Evolutionary conservation across 2,329 filamentous ascomycete species (phyloP).

Genomic region (Clarireedia homoeocarpa): DNA sequence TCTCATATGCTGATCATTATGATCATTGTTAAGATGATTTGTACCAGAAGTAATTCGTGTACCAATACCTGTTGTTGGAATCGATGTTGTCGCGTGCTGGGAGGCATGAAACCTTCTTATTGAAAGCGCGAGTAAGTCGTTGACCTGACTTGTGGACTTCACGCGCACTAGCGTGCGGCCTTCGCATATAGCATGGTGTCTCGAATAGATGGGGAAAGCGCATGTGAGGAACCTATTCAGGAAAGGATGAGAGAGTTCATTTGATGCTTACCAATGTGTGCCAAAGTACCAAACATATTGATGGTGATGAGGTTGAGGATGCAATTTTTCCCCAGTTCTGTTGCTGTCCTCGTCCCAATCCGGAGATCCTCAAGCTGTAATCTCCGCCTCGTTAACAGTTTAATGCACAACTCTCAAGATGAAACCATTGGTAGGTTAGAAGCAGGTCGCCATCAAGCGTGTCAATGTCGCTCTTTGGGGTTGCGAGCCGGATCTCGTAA

Average conservation of each 20-base stretch:
- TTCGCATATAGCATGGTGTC: not conserved
- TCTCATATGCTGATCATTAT: not conserved
- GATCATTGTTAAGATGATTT: not conserved
- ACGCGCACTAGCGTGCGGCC: no score
- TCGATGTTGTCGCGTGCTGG: no score
- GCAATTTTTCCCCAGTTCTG: not conserved
- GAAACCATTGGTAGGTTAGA: no score
- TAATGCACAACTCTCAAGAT: no score
- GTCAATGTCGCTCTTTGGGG: no score
- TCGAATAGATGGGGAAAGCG: not conserved
- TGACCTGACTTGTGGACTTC: not conserved
- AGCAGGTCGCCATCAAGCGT: no score
- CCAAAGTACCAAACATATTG: conserved; percentile 9
- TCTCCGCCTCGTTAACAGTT: not conserved
- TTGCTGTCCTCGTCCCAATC: not conserved
- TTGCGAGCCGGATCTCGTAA: no score
- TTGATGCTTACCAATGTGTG: conserved; percentile 9
- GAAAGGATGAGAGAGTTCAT: not conserved
- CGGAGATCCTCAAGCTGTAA: not conserved
- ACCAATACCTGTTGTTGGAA: not conserved
- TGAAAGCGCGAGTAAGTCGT: no score
- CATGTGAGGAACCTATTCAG: not conserved
- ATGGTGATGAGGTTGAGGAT: not conserved
- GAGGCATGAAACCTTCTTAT: no score
- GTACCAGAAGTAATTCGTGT: not conserved